Percentiles rank a stretch among this genome's conserved stretches.
These are phyloP conservation scores for Candida corydali DNA, from an alignment of 805 yeast genomes.

Conservation along the genomic window DNA sequence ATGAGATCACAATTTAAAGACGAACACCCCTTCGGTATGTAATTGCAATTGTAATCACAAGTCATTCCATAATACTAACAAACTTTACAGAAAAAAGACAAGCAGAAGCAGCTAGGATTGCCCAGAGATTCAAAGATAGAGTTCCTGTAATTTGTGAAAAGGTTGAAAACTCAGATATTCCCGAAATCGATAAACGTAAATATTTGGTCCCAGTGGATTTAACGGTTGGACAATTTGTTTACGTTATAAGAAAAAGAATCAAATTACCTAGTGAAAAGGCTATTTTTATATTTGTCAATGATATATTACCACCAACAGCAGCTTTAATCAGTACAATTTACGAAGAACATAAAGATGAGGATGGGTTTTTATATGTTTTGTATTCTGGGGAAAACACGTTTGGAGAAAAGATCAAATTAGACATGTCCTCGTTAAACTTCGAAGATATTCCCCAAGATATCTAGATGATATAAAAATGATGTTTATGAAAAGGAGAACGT, in stretches of 20 bases:
- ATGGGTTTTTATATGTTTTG: slow-evolving; percentile 92
- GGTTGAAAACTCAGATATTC: slow-evolving; percentile 94
- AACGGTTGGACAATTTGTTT: slow-evolving; percentile 97
- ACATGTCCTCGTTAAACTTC: slow-evolving; percentile 11
- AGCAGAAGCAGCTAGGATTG: slow-evolving; percentile 89
- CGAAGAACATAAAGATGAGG: slow-evolving; percentile 96
- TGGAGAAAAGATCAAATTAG: slow-evolving; percentile 48
- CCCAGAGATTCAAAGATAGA: slow-evolving; percentile 83
- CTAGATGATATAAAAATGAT: no score
- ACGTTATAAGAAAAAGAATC: slow-evolving; percentile 94
- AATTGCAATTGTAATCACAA: not conserved
- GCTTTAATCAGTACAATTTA: slow-evolving; percentile 93
- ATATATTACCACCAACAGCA: slow-evolving; percentile 96
- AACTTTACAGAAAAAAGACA: slow-evolving; percentile 68
- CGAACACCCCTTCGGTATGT: slow-evolving; percentile 90
- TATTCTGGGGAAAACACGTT: slow-evolving; percentile 98
- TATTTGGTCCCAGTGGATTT: slow-evolving; percentile 94
- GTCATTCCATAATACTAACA: slow-evolving; percentile 5
- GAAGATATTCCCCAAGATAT: slow-evolving; percentile 5
- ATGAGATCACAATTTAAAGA: slow-evolving; percentile 92
- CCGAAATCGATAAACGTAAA: slow-evolving; percentile 95
- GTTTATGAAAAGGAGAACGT: no score
- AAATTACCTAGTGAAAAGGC: slow-evolving; percentile 97
- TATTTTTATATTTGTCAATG: slow-evolving; percentile 93
- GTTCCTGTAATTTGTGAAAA: slow-evolving; percentile 97